Evolutionary conservation across 2,329 filamentous ascomycete species (phyloP), one percentile per base, ranked within the genome.

Genomic region (Phaeoacremonium minimum): DNA sequence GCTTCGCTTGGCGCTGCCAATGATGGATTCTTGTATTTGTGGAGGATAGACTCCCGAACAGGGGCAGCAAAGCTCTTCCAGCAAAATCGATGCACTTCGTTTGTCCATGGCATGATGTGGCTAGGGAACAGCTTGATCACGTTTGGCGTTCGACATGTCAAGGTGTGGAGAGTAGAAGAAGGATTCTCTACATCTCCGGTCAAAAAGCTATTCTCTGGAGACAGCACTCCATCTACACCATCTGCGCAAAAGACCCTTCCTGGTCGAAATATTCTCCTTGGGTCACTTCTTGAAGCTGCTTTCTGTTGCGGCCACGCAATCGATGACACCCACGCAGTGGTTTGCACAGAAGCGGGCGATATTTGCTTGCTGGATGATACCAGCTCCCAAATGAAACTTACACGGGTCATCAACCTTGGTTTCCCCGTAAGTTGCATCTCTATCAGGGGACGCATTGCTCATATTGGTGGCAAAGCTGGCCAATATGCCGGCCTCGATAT

Each of bases 21-120:
- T 56, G 93, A 98, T 61, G 91, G 91, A 1, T 97, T 94, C 55
- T 71, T 98, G 15, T 95, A 91, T 56, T 74, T 97, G 18, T 97
- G 91, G 90, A 80, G 73, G 47, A 77, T 96, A 46, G 89, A 94
- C 51, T 66, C 83, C n/a, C 84, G 81, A 33, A 93, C 80, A 8
- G 91, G 90, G 14, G 75, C 83, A 15, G 83, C 89, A 3, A 88
- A 74, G 49, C 68, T 97, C 20, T 75, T 91, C 73, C 56, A 95
- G 76, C 71, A 97, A 50, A 80, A 97, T 61, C 87, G 93, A 57
- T 97, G 93, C 62, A 97, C 90, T 6, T 89, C 87, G 14, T 81
- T 80, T 43, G 77, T 97, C 50, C 83, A 83, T 45, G 82, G 84
- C 36, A 95, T 98, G 78, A 75, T 85, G 28, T 98, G 93, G 91